Evolutionary conservation across 2,329 filamentous ascomycete genomes (phyloP).

Genomic region (Pseudogymnoascus sp.): DNA sequence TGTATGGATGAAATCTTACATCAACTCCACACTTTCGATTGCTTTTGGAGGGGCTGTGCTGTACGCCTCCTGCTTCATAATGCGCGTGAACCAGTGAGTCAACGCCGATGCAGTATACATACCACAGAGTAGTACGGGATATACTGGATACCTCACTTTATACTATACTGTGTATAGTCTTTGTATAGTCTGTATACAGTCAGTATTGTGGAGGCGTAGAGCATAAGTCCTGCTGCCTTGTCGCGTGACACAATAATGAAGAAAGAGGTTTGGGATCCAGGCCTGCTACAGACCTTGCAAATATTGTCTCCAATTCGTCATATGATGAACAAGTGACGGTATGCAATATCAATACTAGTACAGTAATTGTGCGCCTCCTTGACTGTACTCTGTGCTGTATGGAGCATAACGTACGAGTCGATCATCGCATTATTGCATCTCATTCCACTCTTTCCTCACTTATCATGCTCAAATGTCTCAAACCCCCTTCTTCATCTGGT

Average conservation of each 20-base stretch:
- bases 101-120: background rate
- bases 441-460: background rate
- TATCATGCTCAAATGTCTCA: background rate
- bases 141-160: too few relatives aligned
- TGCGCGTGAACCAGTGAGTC: background rate
- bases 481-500: background rate
- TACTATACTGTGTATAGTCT: too few relatives aligned
- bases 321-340: slow-evolving; percentile 1
- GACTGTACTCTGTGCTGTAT: background rate
- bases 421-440: background rate
- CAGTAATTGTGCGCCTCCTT: too few relatives aligned
- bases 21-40: background rate
- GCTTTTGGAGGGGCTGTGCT: background rate
- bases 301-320: background rate
- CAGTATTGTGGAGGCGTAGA: too few relatives aligned
- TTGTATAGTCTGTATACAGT: too few relatives aligned
- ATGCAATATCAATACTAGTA: background rate
- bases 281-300: background rate
- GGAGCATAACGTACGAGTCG: background rate
- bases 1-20: background rate
- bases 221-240: background rate
- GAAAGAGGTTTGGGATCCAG: background rate
- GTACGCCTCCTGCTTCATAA: background rate
- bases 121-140: background rate
- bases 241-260: slow-evolving; percentile 1